phyloP scores from a whole-genome alignment of 495 filamentous ascomycete species.

The Neurospora sp. region DNA sequence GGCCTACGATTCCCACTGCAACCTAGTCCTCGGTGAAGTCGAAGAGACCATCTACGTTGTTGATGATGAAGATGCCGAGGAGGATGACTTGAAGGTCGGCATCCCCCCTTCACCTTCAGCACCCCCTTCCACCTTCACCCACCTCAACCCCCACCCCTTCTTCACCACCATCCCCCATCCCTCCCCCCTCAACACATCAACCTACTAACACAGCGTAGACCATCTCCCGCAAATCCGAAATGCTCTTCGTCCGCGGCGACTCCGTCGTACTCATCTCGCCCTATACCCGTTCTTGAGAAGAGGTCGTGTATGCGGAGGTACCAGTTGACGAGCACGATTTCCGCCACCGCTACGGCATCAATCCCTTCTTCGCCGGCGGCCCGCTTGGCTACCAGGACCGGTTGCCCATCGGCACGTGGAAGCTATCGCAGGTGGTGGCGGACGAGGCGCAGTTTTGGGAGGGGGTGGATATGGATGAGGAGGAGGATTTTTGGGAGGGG shows the following conservation, averaged over 20 bases:
- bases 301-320: not conserved
- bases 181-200: not conserved
- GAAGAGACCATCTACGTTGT: slow-evolving; percentile 94
- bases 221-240: slow-evolving; percentile 91
- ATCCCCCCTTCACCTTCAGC: too few species aligned
- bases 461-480: not conserved
- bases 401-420: not conserved
- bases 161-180: not conserved
- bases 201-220: slow-evolving; percentile 43
- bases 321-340: not conserved
- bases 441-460: not conserved
- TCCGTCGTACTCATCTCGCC: slow-evolving; percentile 95
- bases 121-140: too few species aligned
- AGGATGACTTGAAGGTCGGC: slow-evolving; percentile 35
- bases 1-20: slow-evolving; percentile 99
- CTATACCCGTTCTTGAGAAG: slow-evolving; percentile 32
- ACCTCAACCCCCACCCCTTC: too few species aligned
- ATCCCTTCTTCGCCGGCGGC: not conserved
- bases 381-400: not conserved
- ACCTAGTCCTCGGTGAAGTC: slow-evolving; percentile 92
- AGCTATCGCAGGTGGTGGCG: not conserved
- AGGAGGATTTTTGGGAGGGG: not conserved
- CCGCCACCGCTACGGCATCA: not conserved
- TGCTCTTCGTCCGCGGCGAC: slow-evolving; percentile 99
- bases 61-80: slow-evolving; percentile 73